These are phyloP conservation scores for Friedmanniomyces endolithicus DNA, from an alignment of 495 filamentous ascomycete species.

Conservation along the genomic window DNA sequence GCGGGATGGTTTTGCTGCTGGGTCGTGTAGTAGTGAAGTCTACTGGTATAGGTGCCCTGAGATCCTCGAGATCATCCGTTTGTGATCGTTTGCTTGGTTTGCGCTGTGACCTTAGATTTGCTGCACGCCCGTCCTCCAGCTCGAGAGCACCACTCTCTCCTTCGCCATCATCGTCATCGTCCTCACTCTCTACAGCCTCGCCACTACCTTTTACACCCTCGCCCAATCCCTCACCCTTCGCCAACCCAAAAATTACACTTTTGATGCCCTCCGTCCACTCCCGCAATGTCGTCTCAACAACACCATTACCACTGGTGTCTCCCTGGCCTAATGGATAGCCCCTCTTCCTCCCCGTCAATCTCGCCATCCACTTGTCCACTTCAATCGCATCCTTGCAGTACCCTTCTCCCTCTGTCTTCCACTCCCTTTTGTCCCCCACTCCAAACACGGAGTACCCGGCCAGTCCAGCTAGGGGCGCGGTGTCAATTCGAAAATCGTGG, in stretches of 20 bases:
- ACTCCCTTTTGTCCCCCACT: constrained; percentile 78
- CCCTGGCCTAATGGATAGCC: constrained; percentile 80
- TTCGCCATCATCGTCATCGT: constrained; percentile 52
- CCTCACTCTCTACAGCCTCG: constrained; percentile 70
- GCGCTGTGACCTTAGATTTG: not conserved
- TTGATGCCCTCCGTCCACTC: constrained; percentile 71
- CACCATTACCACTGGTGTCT: constrained; percentile 53
- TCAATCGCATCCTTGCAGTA: constrained; percentile 85
- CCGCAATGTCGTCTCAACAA: constrained; percentile 47
- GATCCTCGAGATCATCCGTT: constrained; percentile 70
- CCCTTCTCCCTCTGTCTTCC: constrained; percentile 79
- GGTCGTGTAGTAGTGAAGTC: constrained; percentile 66
- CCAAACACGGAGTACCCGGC: constrained; percentile 89
- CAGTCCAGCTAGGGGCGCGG: constrained; percentile 60
- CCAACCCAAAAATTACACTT: constrained; percentile 54
- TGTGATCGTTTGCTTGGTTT: not conserved
- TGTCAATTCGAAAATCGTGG: constrained; percentile 91
- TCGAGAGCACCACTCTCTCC: constrained; percentile 35
- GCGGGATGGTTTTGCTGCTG: constrained; percentile 23
- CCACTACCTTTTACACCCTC: constrained; percentile 74
- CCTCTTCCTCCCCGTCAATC: constrained; percentile 64
- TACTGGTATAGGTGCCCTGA: constrained; percentile 52
- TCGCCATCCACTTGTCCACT: constrained; percentile 91
- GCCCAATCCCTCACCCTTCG: constrained; percentile 51
- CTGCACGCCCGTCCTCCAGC: constrained; percentile 26